These are phyloP conservation scores for Metschnikowia dekortorum DNA, from an alignment of 805 yeast genomes.

Conservation along the genomic window DNA sequence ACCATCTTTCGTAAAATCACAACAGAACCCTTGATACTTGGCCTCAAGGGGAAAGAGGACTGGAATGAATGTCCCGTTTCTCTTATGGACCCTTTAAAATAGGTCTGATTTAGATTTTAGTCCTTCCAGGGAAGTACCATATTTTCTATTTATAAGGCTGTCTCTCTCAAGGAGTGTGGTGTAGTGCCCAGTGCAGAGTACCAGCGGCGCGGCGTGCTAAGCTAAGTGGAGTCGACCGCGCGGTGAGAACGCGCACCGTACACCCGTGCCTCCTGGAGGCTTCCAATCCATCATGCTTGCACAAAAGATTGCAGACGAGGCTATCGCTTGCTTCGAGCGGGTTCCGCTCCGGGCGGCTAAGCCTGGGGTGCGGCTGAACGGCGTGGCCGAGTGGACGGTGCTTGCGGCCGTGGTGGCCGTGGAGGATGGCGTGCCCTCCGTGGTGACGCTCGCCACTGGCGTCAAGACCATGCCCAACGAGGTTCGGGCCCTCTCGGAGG, in stretches of 20 bases:
- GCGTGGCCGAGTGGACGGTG: slow-evolving; percentile 77
- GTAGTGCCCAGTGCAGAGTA: too few species aligned
- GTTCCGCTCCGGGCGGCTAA: slow-evolving; percentile 43
- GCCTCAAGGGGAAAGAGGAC: too few species aligned
- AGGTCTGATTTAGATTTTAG: too few species aligned
- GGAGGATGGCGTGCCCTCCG: slow-evolving; percentile 20
- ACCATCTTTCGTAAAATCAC: too few species aligned
- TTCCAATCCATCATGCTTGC: slow-evolving; percentile 4
- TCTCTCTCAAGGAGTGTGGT: neutral
- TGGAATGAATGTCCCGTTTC: too few species aligned
- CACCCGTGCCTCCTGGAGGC: neutral
- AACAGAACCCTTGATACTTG: too few species aligned
- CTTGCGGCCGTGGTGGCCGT: slow-evolving; percentile 65
- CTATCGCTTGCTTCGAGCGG: slow-evolving; percentile 25
- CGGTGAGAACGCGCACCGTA: neutral
- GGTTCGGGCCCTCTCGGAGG: slow-evolving; percentile 42
- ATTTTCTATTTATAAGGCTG: too few species aligned
- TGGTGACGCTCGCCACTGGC: slow-evolving; percentile 69
- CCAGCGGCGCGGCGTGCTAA: too few species aligned
- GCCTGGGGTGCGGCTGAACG: slow-evolving; percentile 60
- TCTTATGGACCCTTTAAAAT: too few species aligned
- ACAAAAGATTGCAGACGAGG: slow-evolving; percentile 22
- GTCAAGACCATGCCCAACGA: slow-evolving; percentile 70
- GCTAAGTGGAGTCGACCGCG: too few species aligned
- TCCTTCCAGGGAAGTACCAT: too few species aligned